Base-by-base conservation (phyloP, 2,329 filamentous ascomycete species). In the Trichoderma sp. region DNA sequence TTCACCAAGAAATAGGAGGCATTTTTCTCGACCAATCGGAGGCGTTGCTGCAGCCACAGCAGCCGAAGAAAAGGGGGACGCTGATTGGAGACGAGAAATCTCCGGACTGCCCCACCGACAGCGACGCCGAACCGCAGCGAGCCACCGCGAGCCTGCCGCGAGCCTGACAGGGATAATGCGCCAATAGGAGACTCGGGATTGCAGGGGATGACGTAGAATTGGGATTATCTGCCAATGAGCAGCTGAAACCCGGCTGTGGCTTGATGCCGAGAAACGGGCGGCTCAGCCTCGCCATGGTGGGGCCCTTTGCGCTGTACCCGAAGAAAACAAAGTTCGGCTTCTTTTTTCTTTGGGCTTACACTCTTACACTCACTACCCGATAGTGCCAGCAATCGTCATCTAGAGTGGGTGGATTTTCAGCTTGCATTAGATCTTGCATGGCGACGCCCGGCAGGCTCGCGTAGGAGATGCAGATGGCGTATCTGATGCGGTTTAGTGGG, bases 251-350 rank as follows among this genome's bases (percentile, higher is more conserved):
- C 31, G 16, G 5, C 24, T 71, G 68, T 71, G 68, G 68, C 68
- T 71, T 63, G 68, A 71, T 71, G 68, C 68, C 68, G 68, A 71
- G 68, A 71, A 33, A 50, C 68, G 56, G 27, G 59, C 68, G 68
- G 27, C 41, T 71, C 68, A 71, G 68, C 68, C 68, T 71, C 59
- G 56, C 29, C 11, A 38, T 63, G 59, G 68, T 50, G 68, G 35
- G 21, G 68, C n/a, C 35, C 18, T 6, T 45, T 33, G 33, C 33
- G 16, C 16, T n/a, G 11, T 31, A 59, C n/a, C 29, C 53, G 38
- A 45, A 45, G 41, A 45, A 45, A 45, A n/a, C 41, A 45, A 45
- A 45, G 41, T n/a, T 71, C 68, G 56, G 68, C 68, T 24, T 71
- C 68, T 45, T 45, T 45, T 45, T 18, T 45, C 16, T 18, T 8